These are phyloP conservation scores for Aspergillus luchuensis DNA, from an alignment of 2,329 filamentous ascomycete species.

Conservation along the genomic window DNA sequence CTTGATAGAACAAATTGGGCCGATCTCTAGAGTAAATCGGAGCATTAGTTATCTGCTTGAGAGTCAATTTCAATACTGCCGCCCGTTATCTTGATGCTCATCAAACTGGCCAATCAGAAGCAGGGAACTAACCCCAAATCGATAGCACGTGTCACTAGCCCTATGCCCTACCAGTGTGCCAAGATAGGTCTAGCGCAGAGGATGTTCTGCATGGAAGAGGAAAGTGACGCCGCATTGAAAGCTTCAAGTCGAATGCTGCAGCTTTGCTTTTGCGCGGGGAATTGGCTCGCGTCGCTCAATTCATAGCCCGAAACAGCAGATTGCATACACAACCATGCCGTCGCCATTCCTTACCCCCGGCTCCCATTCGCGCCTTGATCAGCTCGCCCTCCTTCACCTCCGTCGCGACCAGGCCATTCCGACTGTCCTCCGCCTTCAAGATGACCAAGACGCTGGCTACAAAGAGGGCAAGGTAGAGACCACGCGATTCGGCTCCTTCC, in stretches of 20 bases:
- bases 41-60: too few species aligned
- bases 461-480: constrained; percentile 79
- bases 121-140: not conserved
- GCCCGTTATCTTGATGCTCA: not conserved
- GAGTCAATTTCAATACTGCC: not conserved
- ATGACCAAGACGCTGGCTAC: constrained; percentile 69
- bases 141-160: constrained; percentile 24
- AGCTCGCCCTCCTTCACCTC: constrained; percentile 81
- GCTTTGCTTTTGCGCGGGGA: not conserved
- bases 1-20: too few species aligned
- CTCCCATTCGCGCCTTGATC: constrained; percentile 60
- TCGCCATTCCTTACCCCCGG: constrained; percentile 82
- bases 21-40: too few species aligned
- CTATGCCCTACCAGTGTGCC: constrained; percentile 21
- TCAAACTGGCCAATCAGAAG: not conserved
- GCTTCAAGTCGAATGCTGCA: constrained; percentile 7
- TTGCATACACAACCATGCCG: constrained; percentile 32
- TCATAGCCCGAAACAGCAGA: not conserved
- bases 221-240: constrained; percentile 14
- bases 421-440: constrained; percentile 65
- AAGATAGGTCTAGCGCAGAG: constrained; percentile 10
- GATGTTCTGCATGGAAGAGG: constrained; percentile 6
- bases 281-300: not conserved
- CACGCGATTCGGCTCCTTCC: constrained; percentile 90
- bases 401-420: constrained; percentile 84